phyloP scores from a whole-genome alignment of 768 basidiomycete species.

The Rhodotorula diobovata region DNA sequence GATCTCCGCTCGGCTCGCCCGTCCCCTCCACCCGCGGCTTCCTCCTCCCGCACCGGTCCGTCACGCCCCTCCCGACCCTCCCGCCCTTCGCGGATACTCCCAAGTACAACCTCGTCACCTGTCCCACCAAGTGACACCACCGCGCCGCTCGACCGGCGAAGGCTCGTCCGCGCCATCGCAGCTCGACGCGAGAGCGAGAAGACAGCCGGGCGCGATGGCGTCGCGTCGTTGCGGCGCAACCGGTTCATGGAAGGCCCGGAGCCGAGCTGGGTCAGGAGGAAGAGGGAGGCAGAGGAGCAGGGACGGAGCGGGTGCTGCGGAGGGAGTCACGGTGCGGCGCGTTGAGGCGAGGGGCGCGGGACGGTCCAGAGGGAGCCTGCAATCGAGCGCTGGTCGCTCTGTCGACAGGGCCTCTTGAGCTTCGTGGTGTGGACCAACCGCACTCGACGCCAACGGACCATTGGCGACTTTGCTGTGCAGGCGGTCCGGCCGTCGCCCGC shows the following conservation, averaged over 20 bases:
- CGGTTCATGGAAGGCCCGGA: slow-evolving; percentile 35
- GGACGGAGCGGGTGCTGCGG: neutral
- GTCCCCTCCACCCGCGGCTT: neutral
- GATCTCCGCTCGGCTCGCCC: slow-evolving; percentile 14
- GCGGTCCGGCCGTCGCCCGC: too few species aligned
- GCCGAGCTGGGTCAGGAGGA: slow-evolving; percentile 29
- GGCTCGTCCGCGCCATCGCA: slow-evolving; percentile 7
- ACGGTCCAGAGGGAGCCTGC: too few species aligned
- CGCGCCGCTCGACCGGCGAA: slow-evolving; percentile 6
- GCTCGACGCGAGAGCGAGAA: neutral
- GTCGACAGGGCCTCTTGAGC: too few species aligned
- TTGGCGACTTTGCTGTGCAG: too few species aligned
- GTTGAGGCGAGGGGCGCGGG: too few species aligned
- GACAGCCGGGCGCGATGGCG: neutral
- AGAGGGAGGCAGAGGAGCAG: neutral
- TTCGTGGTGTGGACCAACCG: too few species aligned
- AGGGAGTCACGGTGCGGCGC: neutral
- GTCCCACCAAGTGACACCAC: neutral
- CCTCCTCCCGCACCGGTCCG: neutral
- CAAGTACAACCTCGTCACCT: neutral
- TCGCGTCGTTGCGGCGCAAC: neutral
- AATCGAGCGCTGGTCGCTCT: too few species aligned
- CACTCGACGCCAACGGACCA: too few species aligned
- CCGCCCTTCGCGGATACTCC: neutral
- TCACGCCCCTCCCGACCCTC: neutral